Evolutionary conservation across 192 early-diverging fungal genomes (phyloP).

Genomic region (Backusella westeae): DNA sequence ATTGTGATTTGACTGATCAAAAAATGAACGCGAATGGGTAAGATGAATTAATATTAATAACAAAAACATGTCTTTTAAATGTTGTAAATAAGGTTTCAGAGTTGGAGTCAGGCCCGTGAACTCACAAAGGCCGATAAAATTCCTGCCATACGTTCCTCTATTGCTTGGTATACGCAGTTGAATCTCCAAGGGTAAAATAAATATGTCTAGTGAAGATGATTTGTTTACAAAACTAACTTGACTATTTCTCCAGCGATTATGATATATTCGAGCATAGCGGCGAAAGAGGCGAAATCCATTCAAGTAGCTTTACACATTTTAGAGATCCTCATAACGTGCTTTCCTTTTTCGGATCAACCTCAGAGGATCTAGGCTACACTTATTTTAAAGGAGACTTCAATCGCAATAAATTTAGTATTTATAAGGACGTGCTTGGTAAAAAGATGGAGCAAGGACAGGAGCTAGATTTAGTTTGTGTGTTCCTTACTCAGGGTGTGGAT

Average conservation of each 20-base stretch:
- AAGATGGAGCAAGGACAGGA: conserved; percentile 10
- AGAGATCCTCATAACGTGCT: conserved; percentile 35
- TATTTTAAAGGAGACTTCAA: conserved; percentile 47
- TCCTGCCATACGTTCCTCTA: conserved; percentile 34
- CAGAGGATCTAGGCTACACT: conserved; percentile 44
- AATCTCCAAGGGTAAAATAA: conserved; percentile 39
- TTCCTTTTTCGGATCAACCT: conserved; percentile 39
- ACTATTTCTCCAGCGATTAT: conserved; percentile 28
- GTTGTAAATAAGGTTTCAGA: conserved; percentile 32
- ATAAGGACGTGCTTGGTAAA: conserved; percentile 47
- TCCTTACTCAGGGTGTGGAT: conserved; percentile 22
- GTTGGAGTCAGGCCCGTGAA: conserved; percentile 46
- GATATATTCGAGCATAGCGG: conserved; percentile 43
- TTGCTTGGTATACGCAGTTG: conserved; percentile 36
- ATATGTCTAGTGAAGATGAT: background rate
- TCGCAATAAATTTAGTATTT: conserved; percentile 28
- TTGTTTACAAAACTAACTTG: background rate
- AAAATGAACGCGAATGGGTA: conserved; percentile 43
- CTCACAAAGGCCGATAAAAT: conserved; percentile 31
- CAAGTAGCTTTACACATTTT: conserved; percentile 45
- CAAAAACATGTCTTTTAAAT: no score
- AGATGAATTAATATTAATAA: background rate
- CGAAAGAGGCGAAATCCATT: conserved; percentile 44
- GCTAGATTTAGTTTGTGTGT: conserved; percentile 11
- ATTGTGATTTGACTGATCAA: conserved; percentile 20